Conservation (phyloP, 2,329 filamentous ascomycete genomes). For the Colletotrichum sp. region DNA sequence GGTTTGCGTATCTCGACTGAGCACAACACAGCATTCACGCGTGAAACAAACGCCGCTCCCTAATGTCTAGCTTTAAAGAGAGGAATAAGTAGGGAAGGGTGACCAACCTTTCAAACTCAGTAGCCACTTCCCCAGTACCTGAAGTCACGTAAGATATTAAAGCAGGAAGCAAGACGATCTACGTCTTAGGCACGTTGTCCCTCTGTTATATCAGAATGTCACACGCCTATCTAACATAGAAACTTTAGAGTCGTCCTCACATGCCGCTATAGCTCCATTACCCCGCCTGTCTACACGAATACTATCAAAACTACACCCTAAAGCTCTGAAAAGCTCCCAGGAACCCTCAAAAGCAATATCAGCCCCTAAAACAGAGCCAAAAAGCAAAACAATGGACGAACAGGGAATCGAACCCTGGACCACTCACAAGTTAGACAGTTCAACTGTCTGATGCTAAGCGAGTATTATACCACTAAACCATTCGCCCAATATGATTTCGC, state of each 20-base stretch:
- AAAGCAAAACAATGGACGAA: conserved; percentile 6
- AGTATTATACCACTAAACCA: conserved; percentile 23
- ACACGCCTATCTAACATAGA: background rate
- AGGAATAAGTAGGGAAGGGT: too few relatives aligned
- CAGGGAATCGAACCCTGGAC: conserved; percentile 22
- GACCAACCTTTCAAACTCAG: background rate
- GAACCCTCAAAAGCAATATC: background rate
- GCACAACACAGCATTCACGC: background rate
- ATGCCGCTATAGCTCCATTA: background rate
- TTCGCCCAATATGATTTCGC: conserved; percentile 17
- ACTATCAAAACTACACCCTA: background rate
- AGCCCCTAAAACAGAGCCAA: background rate
- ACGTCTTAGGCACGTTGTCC: background rate
- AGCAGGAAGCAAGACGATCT: background rate
- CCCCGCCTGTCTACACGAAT: rapidly evolving
- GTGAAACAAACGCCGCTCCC: background rate
- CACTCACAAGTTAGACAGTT: background rate
- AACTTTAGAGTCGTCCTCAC: background rate
- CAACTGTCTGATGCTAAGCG: conserved; percentile 2
- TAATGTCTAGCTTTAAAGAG: background rate
- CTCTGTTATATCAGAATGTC: rapidly evolving
- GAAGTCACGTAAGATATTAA: background rate
- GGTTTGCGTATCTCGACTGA: background rate
- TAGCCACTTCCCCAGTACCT: background rate
- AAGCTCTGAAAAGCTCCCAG: background rate